These are phyloP conservation scores for Venturia nashicola DNA, from an alignment of 2,329 filamentous ascomycete genomes.

Conservation along the genomic window DNA sequence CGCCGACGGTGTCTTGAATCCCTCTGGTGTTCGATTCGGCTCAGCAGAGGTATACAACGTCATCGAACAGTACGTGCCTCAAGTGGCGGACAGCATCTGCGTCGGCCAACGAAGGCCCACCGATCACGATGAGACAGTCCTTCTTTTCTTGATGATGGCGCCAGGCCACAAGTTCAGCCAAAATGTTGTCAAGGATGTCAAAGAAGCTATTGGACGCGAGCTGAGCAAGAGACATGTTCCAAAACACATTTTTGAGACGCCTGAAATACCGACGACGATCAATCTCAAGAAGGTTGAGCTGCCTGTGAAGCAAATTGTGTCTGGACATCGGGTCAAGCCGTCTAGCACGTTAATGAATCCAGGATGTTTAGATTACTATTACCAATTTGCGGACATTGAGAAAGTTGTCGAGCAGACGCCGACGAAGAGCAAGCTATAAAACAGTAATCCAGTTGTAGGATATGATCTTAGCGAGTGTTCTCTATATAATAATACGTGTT, in stretches of 20 bases:
- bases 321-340: constrained; percentile 58
- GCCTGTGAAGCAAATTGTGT: constrained; percentile 75
- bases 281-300: constrained; percentile 80
- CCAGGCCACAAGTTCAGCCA: constrained; percentile 44
- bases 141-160: constrained; percentile 48
- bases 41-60: constrained; percentile 71
- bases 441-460: too few species aligned
- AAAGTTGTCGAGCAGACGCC: constrained; percentile 31
- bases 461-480: too few species aligned
- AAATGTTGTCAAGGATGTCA: constrained; percentile 45
- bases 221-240: constrained; percentile 66
- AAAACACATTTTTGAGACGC: constrained; percentile 65
- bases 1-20: constrained; percentile 69
- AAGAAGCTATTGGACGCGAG: constrained; percentile 51
- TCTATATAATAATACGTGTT: too few species aligned
- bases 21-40: constrained; percentile 66
- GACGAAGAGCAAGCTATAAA: constrained; percentile 37
- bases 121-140: constrained; percentile 45
- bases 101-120: constrained; percentile 60
- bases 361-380: constrained; percentile 63
- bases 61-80: constrained; percentile 52
- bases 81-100: constrained; percentile 61
- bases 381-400: constrained; percentile 64
- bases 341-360: constrained; percentile 70
- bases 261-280: constrained; percentile 73